Percentiles rank a stretch among this genome's conserved stretches.
phyloP scores from a whole-genome alignment of 31 red algal genomes.

The Pterothamnion heteromorphum region DNA sequence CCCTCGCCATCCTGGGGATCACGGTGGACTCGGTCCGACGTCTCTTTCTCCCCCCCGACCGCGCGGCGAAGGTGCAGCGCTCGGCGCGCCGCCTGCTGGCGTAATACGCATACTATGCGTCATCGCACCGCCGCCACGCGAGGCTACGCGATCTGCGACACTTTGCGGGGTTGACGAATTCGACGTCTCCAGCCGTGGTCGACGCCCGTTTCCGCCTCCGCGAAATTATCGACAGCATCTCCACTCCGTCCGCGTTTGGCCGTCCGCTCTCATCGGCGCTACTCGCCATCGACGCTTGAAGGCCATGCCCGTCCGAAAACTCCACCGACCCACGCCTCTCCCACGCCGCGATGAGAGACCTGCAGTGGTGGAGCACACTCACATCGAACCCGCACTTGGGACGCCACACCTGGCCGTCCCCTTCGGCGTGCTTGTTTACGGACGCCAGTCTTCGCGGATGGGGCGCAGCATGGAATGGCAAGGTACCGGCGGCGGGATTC shows the following conservation, averaged over 20 bases:
- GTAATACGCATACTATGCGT: background rate
- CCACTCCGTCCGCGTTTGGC: no score
- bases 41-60: background rate
- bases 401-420: background rate
- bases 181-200: constrained; percentile 10
- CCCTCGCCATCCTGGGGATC: constrained; percentile 39
- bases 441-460: constrained; percentile 21
- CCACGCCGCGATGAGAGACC: constrained; percentile 2
- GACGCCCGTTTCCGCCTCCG: constrained; percentile 38
- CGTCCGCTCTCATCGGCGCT: background rate
- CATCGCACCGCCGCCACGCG: constrained; percentile 26
- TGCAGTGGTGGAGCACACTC: constrained; percentile 5
- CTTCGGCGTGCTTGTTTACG: background rate
- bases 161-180: constrained; percentile 36
- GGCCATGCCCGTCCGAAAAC: background rate
- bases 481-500: background rate
- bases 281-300: background rate
- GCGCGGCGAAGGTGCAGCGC: background rate
- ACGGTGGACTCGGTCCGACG: constrained; percentile 1
- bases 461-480: constrained; percentile 11
- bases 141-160: background rate
- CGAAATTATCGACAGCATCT: background rate
- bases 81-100: constrained; percentile 25
- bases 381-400: background rate
- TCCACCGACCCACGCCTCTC: background rate